Evolutionary conservation across 1,284 basidiomycete genomes (phyloP), one percentile per base, ranked within the genome.

Genomic region (Ceratobasidium sp.): DNA sequence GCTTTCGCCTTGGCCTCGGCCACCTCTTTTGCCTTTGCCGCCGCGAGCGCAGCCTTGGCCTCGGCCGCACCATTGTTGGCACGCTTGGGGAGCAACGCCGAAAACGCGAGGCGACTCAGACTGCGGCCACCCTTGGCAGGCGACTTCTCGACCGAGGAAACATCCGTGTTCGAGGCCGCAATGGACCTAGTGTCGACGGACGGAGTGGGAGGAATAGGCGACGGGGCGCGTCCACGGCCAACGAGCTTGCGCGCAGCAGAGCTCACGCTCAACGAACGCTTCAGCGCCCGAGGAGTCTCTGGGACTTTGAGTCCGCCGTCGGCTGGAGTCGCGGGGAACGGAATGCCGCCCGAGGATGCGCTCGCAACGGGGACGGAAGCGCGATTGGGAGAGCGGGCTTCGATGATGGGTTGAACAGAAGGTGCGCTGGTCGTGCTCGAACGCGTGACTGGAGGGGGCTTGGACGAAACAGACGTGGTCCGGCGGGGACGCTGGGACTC

Each of bases 71-170:
- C 50, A 54, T 42, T 67, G 25, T 42, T 53, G 10, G n/a, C 45
- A 13, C 50, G 34, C 49, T 67, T 67, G 22, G 62, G 62, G 15
- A 67, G n/a, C 49, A 67, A 29, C 12, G 62, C 62, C 10, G 62
- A 29, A 54, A 67, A 67, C 50, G 62, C 62, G 27, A 67, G 27
- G 38, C 62, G 62, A 34, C 62, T 67, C 50, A 67, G 45, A 50
- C 62, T 67, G 22, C 62, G 29, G 15, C 25, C 50, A n/a, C 35
- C 27, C 29, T 53, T 67, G 6, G 49, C 50, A 8, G 60, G 49
- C 31, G 47, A 49, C 34, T 54, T 54, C 17, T 54, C 52, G 8
- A 50, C 45, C 29, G 49, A 50, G 35, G 62, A 67, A 5, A 32
- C 45, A 17, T 42, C 27, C 20, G 20, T 20, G n/a, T 7, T 40